Conservation (phyloP, 768 basidiomycete species). For the Leccinum imitatum region DNA sequence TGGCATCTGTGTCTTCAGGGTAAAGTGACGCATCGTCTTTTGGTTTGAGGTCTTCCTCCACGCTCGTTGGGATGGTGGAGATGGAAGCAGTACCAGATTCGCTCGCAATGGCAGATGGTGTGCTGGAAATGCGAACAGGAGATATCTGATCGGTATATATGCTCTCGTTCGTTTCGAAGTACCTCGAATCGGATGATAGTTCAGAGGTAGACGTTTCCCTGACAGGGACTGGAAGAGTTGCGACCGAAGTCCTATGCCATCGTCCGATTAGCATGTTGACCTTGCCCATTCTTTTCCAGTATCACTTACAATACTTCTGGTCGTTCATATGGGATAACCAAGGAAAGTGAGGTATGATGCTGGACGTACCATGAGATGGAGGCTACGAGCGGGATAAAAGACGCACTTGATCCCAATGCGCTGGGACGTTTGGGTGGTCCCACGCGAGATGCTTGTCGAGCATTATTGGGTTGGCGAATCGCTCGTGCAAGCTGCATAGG, state of each 20-base stretch:
- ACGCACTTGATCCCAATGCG: constrained; percentile 38
- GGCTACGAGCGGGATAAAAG: neutral
- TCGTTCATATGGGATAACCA: constrained; percentile 15
- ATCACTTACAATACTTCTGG: constrained; percentile 13
- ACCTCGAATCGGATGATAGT: constrained; percentile 1
- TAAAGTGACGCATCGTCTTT: constrained; percentile 13
- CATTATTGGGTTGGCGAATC: constrained; percentile 43
- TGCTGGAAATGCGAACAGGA: constrained; percentile 9
- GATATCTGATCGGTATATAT: constrained; percentile 7
- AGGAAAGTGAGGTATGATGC: constrained; percentile 16
- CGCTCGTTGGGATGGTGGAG: constrained; percentile 5
- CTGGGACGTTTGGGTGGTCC: constrained; percentile 46
- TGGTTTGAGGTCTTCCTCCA: constrained; percentile 26
- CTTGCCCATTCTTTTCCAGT: neutral
- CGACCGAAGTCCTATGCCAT: constrained; percentile 4
- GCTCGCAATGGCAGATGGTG: constrained; percentile 12
- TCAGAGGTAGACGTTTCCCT: constrained; percentile 8
- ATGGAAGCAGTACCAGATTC: constrained; percentile 2
- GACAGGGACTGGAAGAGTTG: constrained; percentile 1
- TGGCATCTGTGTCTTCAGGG: neutral
- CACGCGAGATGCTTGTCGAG: constrained; percentile 47
- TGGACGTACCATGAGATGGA: constrained; percentile 6
- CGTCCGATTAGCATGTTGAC: neutral
- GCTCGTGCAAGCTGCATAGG: constrained; percentile 46
- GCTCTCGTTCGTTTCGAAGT: neutral